Evolutionary conservation across 805 yeast genomes (phyloP).

Genomic region (Candida awuae): DNA sequence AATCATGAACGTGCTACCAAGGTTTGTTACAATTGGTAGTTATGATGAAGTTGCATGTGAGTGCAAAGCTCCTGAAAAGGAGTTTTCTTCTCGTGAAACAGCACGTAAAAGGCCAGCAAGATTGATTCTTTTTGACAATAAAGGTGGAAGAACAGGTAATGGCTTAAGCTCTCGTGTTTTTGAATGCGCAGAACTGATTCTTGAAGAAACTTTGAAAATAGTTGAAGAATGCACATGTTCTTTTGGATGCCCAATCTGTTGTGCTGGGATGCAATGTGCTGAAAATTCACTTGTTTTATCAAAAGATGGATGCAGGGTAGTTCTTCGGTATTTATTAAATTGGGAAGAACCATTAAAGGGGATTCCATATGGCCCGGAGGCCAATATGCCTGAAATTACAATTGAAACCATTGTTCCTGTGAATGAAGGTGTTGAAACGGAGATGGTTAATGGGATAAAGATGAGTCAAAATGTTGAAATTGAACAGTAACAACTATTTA

Average conservation of each 20-base stretch:
- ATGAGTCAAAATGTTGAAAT: slow-evolving; percentile 55
- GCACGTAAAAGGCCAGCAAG: slow-evolving; percentile 78
- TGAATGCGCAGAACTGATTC: slow-evolving; percentile 62
- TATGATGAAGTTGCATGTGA: slow-evolving; percentile 77
- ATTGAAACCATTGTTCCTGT: slow-evolving; percentile 64
- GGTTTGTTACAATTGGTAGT: slow-evolving; percentile 60
- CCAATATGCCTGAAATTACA: slow-evolving; percentile 57
- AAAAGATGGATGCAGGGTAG: slow-evolving; percentile 73
- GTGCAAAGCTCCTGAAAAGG: slow-evolving; percentile 97
- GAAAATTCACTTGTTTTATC: slow-evolving; percentile 80
- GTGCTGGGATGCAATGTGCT: slow-evolving; percentile 73
- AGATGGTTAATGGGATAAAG: slow-evolving; percentile 33
- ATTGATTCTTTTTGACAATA: slow-evolving; percentile 72
- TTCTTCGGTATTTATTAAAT: slow-evolving; percentile 57
- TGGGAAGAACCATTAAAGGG: slow-evolving; percentile 38
- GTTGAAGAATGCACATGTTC: slow-evolving; percentile 60
- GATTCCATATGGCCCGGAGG: slow-evolving; percentile 66
- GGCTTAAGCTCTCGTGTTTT: slow-evolving; percentile 78
- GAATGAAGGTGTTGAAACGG: slow-evolving; percentile 27
- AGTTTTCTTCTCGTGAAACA: slow-evolving; percentile 71
- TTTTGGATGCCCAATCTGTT: slow-evolving; percentile 75
- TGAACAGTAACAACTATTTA: no score
- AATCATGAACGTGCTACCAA: slow-evolving; percentile 68
- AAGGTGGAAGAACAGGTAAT: slow-evolving; percentile 72
- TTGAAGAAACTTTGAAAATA: slow-evolving; percentile 50